Percentiles rank a stretch among this genome's conserved stretches.
These are phyloP conservation scores for Stylonectria norvegica DNA, from an alignment of 2,329 filamentous ascomycete genomes.

Conservation along the genomic window DNA sequence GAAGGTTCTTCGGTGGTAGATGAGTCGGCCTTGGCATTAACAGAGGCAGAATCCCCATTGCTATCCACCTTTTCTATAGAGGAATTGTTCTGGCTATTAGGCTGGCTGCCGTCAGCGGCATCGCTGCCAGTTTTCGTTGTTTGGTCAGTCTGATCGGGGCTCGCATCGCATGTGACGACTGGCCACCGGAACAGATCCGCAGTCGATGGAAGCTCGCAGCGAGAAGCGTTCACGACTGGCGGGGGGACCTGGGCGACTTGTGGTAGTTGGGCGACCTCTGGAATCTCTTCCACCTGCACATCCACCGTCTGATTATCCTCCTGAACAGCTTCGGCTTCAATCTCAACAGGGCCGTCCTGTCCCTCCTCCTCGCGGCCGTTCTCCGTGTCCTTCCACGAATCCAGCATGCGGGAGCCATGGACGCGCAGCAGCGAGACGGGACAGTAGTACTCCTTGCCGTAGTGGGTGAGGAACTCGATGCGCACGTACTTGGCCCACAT, in stretches of 20 bases:
- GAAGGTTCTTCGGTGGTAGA: conserved; percentile 10
- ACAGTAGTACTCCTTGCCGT: conserved; percentile 95
- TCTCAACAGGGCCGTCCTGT: conserved; percentile 50
- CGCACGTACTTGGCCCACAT: conserved; percentile 94
- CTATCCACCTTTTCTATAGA: conserved; percentile 10
- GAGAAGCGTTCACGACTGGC: too few relatives aligned
- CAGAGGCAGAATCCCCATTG: conserved; percentile 10
- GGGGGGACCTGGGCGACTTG: too few relatives aligned
- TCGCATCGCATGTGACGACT: too few relatives aligned
- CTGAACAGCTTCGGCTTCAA: conserved; percentile 13
- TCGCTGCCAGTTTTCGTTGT: too few relatives aligned
- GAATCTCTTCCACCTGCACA: too few relatives aligned
- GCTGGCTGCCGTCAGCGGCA: too few relatives aligned
- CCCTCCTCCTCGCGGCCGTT: conserved; percentile 61
- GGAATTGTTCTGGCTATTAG: too few relatives aligned
- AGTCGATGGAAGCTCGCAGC: too few relatives aligned
- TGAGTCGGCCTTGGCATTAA: conserved; percentile 10
- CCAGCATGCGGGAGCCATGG: conserved; percentile 93
- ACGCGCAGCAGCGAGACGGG: conserved; percentile 86
- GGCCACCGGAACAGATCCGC: too few relatives aligned
- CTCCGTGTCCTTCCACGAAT: conserved; percentile 85
- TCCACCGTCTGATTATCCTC: too few relatives aligned
- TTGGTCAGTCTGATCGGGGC: too few relatives aligned
- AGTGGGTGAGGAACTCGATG: conserved; percentile 89
- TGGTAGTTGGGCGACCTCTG: too few relatives aligned